Evolutionary conservation across 2,329 filamentous ascomycete species (phyloP).

Genomic region (Nemania diffusa): DNA sequence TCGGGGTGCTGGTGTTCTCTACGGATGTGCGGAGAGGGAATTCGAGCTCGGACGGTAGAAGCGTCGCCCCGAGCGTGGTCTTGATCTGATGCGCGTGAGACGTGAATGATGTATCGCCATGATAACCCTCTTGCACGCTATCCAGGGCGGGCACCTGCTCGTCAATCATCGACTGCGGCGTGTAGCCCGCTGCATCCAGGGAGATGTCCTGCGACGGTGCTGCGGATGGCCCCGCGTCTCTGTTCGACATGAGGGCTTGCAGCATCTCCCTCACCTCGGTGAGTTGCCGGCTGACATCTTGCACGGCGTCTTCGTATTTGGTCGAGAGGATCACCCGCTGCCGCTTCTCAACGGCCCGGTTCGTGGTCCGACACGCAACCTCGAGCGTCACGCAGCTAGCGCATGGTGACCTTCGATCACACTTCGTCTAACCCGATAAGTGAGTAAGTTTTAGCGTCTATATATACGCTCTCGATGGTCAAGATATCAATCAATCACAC

Average conservation of each 20-base stretch:
- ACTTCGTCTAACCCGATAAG: conserved; percentile 43
- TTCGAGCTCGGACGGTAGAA: conserved; percentile 38
- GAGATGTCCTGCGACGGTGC: background rate
- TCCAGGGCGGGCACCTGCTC: conserved; percentile 43
- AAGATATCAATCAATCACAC: conserved; percentile 9
- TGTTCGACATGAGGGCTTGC: conserved; percentile 36
- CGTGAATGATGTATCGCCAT: conserved; percentile 46
- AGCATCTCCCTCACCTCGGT: conserved; percentile 45
- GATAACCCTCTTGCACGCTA: conserved; percentile 42
- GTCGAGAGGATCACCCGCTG: conserved; percentile 48
- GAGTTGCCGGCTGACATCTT: conserved; percentile 45
- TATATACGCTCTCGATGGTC: background rate
- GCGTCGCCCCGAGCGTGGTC: conserved; percentile 39
- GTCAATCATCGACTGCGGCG: conserved; percentile 43
- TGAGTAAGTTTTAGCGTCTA: conserved; percentile 7
- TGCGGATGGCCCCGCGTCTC: conserved; percentile 16
- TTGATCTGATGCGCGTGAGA: conserved; percentile 42
- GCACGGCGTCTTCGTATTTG: conserved; percentile 48
- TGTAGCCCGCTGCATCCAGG: conserved; percentile 29
- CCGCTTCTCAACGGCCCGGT: conserved; percentile 44
- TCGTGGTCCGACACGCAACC: conserved; percentile 43
- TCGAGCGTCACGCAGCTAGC: conserved; percentile 47
- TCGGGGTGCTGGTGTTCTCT: conserved; percentile 17
- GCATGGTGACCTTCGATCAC: conserved; percentile 46
- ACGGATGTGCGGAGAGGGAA: conserved; percentile 15